These are phyloP conservation scores for Penicillium decumbens DNA, from an alignment of 2,329 filamentous ascomycete species.

Conservation along the genomic window DNA sequence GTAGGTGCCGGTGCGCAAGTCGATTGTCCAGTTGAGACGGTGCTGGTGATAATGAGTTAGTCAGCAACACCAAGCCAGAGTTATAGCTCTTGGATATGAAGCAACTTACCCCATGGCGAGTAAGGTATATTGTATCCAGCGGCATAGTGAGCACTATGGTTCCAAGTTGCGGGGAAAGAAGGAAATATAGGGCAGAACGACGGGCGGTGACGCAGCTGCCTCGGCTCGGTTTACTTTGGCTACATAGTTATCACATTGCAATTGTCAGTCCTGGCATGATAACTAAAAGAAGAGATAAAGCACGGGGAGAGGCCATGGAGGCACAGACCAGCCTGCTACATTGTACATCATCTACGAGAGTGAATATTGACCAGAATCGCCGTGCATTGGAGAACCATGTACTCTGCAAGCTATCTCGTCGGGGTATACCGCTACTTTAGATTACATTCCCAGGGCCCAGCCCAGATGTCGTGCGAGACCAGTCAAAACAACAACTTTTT, in stretches of 20 bases:
- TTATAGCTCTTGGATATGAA: neutral
- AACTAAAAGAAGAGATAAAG: neutral
- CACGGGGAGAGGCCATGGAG: no score
- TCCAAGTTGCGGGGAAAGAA: constrained; percentile 19
- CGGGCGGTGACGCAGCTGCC: constrained; percentile 14
- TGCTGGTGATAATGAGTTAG: constrained; percentile 54
- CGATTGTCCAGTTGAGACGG: constrained; percentile 82
- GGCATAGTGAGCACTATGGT: constrained; percentile 47
- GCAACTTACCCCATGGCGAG: constrained; percentile 67
- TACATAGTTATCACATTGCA: neutral
- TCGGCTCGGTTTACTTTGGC: constrained; percentile 7
- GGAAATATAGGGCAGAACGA: constrained; percentile 18
- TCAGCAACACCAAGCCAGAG: no score
- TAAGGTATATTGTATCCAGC: constrained; percentile 67
- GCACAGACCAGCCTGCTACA: no score
- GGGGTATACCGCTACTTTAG: constrained; percentile 23
- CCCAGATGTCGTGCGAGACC: constrained; percentile 22
- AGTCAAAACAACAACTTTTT: constrained; percentile 30
- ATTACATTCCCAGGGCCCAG: constrained; percentile 26
- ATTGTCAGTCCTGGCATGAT: neutral
- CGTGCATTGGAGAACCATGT: constrained; percentile 23
- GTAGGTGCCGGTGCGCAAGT: constrained; percentile 75
- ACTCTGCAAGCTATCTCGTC: constrained; percentile 21
- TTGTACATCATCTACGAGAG: neutral
- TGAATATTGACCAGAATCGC: constrained; percentile 19